Evolutionary conservation across 2,329 filamentous ascomycete species (phyloP), one percentile per base, ranked within the genome.

Genomic region (Chalaropsis ovoidea): DNA sequence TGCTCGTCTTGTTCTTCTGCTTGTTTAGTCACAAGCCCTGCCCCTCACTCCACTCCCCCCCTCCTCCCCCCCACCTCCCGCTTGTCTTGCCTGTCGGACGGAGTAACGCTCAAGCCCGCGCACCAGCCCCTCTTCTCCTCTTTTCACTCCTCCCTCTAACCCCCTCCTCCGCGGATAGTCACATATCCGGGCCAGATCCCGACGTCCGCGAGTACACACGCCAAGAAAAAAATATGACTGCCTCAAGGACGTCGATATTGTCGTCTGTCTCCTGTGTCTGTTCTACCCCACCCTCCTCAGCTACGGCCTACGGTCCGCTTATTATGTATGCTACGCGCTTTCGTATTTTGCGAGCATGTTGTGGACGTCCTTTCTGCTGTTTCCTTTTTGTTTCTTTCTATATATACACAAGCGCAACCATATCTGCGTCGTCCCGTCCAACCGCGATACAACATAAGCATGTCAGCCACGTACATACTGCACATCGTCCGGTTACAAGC

Each of bases 101-200:
- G 45, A 49, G 45, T n/a, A 49, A 22, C 45, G 45, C 45, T 49
- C n/a, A 49, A 49, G 45, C 45, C 45, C 45, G 45, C 45, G 11
- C 45, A 11, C 45, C 45, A 49, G 45, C 45, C 45, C 45, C 45
- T 49, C 45, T 56, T 17, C 24, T 56, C 22, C 22, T 56, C 22
- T 31, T 27, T 27, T 13, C 22, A 17, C 13, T 27, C 52, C 11
- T 56, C 22, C 24, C 11, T 17, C 2, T 56, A 7, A 56, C 22
- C 4, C 24, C 52, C 3, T 1, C 24, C 52, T 31, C 52, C 11
- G 13, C 45, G 45, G 45, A 49, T 49, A 49, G 15, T 24, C 19
- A 49, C 45, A 49, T 56, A 17, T 10, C 24, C 52, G 52, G 52
- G 22, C 22, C 13, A 56, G 17, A 56, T 56, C 24, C 52, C 52